phyloP scores from a whole-genome alignment of 495 filamentous ascomycete genomes.

The Beverwykella pulmonaria region DNA sequence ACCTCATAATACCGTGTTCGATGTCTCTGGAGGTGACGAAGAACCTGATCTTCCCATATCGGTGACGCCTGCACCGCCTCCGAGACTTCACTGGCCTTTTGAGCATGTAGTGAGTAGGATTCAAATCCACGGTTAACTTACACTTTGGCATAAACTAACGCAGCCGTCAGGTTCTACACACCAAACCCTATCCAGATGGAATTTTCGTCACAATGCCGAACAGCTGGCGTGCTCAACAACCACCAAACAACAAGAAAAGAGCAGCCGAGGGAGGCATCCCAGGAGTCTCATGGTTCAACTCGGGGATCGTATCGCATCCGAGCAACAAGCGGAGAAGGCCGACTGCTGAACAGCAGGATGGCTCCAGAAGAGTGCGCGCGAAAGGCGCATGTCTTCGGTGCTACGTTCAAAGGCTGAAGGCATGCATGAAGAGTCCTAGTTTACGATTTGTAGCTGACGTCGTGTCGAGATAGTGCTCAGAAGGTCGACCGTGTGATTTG shows the following conservation, averaged over 20 bases:
- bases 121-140: not conserved
- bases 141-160: not conserved
- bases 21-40: not conserved
- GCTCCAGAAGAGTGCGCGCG: constrained; percentile 2
- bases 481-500: constrained; percentile 15
- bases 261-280: not conserved
- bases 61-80: not conserved
- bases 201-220: not conserved
- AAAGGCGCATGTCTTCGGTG: constrained; percentile 20
- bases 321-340: constrained; percentile 7
- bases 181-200: not conserved
- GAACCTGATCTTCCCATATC: not conserved
- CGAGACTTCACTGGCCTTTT: constrained; percentile 5
- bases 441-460: not conserved
- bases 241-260: constrained; percentile 3
- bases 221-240: not conserved
- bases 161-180: not conserved
- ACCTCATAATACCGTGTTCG: not conserved
- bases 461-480: constrained; percentile 11
- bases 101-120: not conserved
- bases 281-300: constrained; percentile 2
- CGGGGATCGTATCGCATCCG: not conserved
- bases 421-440: not conserved
- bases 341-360: constrained; percentile 6
- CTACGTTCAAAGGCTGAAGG: constrained; percentile 19